Conservation (phyloP, 164 flowering plant species). For the Tetrastigma voinierianum region DNA sequence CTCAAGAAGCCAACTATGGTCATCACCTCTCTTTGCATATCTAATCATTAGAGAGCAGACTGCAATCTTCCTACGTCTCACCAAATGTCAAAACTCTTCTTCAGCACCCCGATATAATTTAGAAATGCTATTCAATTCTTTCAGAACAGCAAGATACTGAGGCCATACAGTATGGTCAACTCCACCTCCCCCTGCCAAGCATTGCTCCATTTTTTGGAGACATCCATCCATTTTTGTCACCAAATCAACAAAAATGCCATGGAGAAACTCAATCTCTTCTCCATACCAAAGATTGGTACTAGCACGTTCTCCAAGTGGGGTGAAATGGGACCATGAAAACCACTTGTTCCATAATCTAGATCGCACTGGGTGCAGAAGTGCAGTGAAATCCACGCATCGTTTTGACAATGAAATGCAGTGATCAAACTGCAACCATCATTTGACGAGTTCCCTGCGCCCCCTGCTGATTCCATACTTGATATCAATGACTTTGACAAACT, state of each 20-base stretch:
- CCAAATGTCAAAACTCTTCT: slow-evolving; percentile 35
- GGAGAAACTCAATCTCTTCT: slow-evolving; percentile 45
- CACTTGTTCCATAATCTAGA: slow-evolving; percentile 32
- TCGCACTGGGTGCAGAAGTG: slow-evolving; percentile 49
- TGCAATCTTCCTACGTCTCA: slow-evolving; percentile 46
- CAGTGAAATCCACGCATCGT: slow-evolving; percentile 57
- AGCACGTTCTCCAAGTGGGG: slow-evolving; percentile 22
- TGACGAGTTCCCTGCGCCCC: slow-evolving; percentile 7
- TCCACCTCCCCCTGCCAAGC: slow-evolving; percentile 31
- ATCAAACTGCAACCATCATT: no score
- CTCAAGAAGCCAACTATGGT: slow-evolving; percentile 73
- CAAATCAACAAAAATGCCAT: slow-evolving; percentile 38
- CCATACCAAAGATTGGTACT: slow-evolving; percentile 15
- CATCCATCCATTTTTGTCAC: slow-evolving; percentile 41
- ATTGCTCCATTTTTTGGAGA: slow-evolving; percentile 45
- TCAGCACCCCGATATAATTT: slow-evolving; percentile 54
- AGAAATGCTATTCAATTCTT: slow-evolving; percentile 54
- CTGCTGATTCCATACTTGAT: slow-evolving; percentile 17
- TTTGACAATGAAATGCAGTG: not conserved
- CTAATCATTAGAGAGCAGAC: slow-evolving; percentile 46
- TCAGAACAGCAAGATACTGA: slow-evolving; percentile 61
- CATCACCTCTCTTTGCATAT: slow-evolving; percentile 53
- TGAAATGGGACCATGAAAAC: slow-evolving; percentile 25
- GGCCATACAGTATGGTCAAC: slow-evolving; percentile 26
- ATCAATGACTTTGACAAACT: slow-evolving; percentile 38